phyloP scores from a whole-genome alignment of 805 yeast genomes.

The Wickerhamiella slavikovae region DNA sequence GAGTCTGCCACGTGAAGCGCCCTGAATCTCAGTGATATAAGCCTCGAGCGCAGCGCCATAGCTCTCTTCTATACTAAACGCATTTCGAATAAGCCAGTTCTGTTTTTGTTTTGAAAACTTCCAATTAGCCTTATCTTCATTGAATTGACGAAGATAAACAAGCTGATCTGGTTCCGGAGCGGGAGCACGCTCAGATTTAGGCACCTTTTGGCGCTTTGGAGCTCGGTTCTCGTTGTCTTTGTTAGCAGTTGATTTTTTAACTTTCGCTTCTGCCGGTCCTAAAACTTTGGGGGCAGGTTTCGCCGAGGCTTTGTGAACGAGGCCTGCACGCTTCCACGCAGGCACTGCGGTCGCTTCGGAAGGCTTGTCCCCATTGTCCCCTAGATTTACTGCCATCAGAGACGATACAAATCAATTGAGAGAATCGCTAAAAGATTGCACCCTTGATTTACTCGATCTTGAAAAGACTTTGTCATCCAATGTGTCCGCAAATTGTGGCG shows the following conservation, averaged over 20 bases:
- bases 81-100: conserved; percentile 59
- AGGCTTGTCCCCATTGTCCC: too few species aligned
- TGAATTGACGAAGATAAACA: conserved; percentile 37
- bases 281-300: too few species aligned
- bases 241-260: conserved; percentile 13
- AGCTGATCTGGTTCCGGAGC: conserved; percentile 66
- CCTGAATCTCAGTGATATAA: conserved; percentile 45
- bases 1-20: conserved; percentile 44
- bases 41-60: conserved; percentile 30
- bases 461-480: too few species aligned
- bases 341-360: too few species aligned
- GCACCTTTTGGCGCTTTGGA: conserved; percentile 48
- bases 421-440: too few species aligned
- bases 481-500: too few species aligned
- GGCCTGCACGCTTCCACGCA: conserved; percentile 69
- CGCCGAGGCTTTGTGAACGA: conserved; percentile 29
- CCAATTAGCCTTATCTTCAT: conserved; percentile 41
- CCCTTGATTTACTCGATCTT: too few species aligned
- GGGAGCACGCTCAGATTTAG: conserved; percentile 43
- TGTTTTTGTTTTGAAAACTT: conserved; percentile 75
- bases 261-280: too few species aligned
- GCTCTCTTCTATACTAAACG: conserved; percentile 25
- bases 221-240: conserved; percentile 10
- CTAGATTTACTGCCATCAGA: too few species aligned
- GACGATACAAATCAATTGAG: too few species aligned